These are phyloP conservation scores for Santalum album DNA, from an alignment of 164 flowering plant genomes.

Conservation along the genomic window DNA sequence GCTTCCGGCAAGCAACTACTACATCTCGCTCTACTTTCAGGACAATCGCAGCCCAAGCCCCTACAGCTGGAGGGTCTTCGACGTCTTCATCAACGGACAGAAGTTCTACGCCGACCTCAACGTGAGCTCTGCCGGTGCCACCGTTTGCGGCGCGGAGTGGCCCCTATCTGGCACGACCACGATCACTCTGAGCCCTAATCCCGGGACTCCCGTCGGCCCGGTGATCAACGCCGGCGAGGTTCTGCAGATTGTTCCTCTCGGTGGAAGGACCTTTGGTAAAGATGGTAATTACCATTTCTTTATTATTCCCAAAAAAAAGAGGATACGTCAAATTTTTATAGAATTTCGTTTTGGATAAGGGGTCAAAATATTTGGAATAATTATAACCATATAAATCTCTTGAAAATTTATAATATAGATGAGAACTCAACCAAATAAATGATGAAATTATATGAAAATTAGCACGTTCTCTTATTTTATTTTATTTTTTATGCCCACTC, in stretches of 20 bases:
- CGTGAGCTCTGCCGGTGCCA: slow-evolving; percentile 49
- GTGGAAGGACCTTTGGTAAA: slow-evolving; percentile 51
- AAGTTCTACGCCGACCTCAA: slow-evolving; percentile 50
- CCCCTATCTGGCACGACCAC: slow-evolving; percentile 60
- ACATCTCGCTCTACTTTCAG: slow-evolving; percentile 75
- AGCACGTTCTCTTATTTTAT: too few species aligned
- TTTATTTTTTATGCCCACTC: too few species aligned
- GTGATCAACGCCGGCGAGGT: slow-evolving; percentile 78
- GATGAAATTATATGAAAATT: too few species aligned
- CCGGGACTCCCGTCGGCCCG: slow-evolving; percentile 61
- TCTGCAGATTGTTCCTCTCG: slow-evolving; percentile 47
- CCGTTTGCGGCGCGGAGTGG: slow-evolving; percentile 49
- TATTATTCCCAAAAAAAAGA: background rate
- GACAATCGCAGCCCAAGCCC: slow-evolving; percentile 69
- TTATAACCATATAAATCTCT: too few species aligned
- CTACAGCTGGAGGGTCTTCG: slow-evolving; percentile 77
- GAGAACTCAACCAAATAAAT: too few species aligned
- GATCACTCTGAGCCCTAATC: slow-evolving; percentile 38
- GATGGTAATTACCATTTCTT: slow-evolving; percentile 53
- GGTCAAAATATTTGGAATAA: too few species aligned
- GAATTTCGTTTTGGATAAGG: background rate
- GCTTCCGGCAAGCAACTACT: slow-evolving; percentile 48
- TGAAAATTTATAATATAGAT: too few species aligned
- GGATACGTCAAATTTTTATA: background rate
- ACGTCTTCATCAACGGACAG: slow-evolving; percentile 47